Evolutionary conservation across 2,329 filamentous ascomycete species (phyloP).

Genomic region (Microcyclospora tardicrescens): DNA sequence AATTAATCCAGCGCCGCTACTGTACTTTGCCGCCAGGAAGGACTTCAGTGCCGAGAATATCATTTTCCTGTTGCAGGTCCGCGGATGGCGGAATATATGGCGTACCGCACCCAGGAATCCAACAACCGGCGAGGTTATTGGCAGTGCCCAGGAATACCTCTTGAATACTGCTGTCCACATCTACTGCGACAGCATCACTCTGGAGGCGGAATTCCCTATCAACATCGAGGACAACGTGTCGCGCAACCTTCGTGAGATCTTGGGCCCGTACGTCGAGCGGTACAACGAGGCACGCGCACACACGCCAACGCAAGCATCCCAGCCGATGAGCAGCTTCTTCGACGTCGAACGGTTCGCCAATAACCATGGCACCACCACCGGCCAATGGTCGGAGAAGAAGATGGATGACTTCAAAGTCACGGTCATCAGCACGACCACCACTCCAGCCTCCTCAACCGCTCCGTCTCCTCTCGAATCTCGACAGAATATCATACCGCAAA

Average conservation of each 20-base stretch:
- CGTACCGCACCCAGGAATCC: constrained; percentile 5
- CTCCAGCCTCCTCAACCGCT: background rate
- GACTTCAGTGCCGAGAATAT: constrained; percentile 64
- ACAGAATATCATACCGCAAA: background rate
- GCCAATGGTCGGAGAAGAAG: background rate
- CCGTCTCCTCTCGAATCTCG: background rate
- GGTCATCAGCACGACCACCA: background rate
- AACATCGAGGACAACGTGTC: constrained; percentile 50
- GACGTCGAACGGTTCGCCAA: constrained; percentile 4
- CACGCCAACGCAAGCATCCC: background rate
- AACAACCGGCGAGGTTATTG: constrained; percentile 4
- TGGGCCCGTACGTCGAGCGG: constrained; percentile 24
- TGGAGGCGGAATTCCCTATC: constrained; percentile 51
- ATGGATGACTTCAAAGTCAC: background rate
- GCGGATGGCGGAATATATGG: constrained; percentile 28
- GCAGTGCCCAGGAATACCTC: constrained; percentile 16
- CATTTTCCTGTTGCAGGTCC: constrained; percentile 48
- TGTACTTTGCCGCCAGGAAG: constrained; percentile 49
- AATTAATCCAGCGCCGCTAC: constrained; percentile 46
- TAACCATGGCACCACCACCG: constrained; percentile 3
- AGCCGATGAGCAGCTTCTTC: constrained; percentile 1
- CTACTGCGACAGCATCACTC: constrained; percentile 49
- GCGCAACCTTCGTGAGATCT: constrained; percentile 42
- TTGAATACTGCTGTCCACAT: constrained; percentile 49
- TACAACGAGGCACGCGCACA: background rate